Percentiles rank a stretch among this genome's conserved stretches.
phyloP scores from a whole-genome alignment of 768 basidiomycete genomes.

The Boletus subcaerulescens region DNA sequence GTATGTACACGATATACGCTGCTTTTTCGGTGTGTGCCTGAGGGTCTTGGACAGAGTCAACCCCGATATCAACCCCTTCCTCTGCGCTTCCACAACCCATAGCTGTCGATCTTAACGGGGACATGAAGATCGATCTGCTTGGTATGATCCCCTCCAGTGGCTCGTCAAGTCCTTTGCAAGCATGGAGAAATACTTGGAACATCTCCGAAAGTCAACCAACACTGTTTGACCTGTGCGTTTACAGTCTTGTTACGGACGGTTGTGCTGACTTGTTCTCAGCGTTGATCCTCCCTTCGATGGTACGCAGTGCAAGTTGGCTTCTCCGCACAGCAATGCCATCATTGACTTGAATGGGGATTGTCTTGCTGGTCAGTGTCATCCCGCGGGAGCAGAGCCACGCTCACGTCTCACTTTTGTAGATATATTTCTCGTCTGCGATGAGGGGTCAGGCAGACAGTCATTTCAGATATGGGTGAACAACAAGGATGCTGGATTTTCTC shows the following conservation, averaged over 20 bases:
- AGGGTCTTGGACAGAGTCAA: slow-evolving; percentile 12
- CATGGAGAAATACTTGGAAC: slow-evolving; percentile 85
- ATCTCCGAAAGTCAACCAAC: slow-evolving; percentile 46
- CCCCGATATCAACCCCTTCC: slow-evolving; percentile 52
- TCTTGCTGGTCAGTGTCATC: slow-evolving; percentile 60
- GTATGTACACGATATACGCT: slow-evolving; percentile 39
- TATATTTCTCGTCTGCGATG: slow-evolving; percentile 84
- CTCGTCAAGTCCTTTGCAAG: slow-evolving; percentile 43
- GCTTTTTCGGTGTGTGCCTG: not conserved
- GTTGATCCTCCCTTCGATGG: slow-evolving; percentile 58
- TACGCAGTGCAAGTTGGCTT: slow-evolving; percentile 69
- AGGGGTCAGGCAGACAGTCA: slow-evolving; percentile 51
- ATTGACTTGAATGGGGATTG: slow-evolving; percentile 96
- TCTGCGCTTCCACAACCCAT: slow-evolving; percentile 80
- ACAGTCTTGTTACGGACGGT: not conserved
- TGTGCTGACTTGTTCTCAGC: slow-evolving; percentile 34
- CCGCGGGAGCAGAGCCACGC: not conserved
- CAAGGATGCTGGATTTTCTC: slow-evolving; percentile 68
- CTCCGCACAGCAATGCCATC: slow-evolving; percentile 93
- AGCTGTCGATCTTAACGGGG: slow-evolving; percentile 80
- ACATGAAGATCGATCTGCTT: slow-evolving; percentile 86
- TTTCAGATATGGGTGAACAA: slow-evolving; percentile 95
- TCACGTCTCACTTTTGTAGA: slow-evolving; percentile 44
- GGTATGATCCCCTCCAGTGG: slow-evolving; percentile 52
- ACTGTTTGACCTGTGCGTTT: slow-evolving; percentile 66